Base-by-base conservation (phyloP, 148 eudicot genomes). In the Hydrangea macrophylla region DNA sequence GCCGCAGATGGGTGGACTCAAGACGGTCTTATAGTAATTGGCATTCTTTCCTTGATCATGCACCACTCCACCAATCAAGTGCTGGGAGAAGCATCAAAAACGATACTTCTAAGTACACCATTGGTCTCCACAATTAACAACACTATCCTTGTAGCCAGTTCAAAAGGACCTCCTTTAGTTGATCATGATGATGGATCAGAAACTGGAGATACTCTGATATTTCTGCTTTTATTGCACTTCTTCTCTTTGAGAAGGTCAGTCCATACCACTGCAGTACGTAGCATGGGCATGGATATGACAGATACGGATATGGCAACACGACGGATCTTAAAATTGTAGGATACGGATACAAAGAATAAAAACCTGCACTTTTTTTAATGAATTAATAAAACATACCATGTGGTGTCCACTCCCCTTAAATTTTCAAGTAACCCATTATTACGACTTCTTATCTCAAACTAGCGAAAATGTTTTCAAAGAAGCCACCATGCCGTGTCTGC, bases 191-290 rank as follows among this genome's bases (percentile, higher is more conserved):
- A 82, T 62, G 88, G 76, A 79, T 80, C 90, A 54, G 68, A 76
- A 58, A 63, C 75, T 12, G 96, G 81, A 73, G 89, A 81, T 69
- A 67, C 76, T 53, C 73, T 88, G 69, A 65, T 80, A 37, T 85
- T 85, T 64, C 62, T 89, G 66, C 86, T 94, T 63, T 66, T 79
- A 48, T 73, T 88, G 33, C 64, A 78, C 68, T 83, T 76, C 68
- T 88, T 83, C 70, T 85, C 88, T 57, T 67, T 85, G 58, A 90
- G 73, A 85, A 87, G 99, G 99, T 91, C 75, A 82, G 45, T 58
- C 6, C 24, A 30, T 37, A 3, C 6, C 3, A 48, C 5, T 48
- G n/a, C n/a, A n/a, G n/a, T n/a, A n/a, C n/a, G n/a, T n/a, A n/a
- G n/a, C n/a, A n/a, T n/a, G n/a, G n/a, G n/a, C n/a, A n/a, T n/a